Evolutionary conservation across 2,329 filamentous ascomycete genomes (phyloP), one percentile per base, ranked within the genome.

Genomic region (Sarocladium oryzae): DNA sequence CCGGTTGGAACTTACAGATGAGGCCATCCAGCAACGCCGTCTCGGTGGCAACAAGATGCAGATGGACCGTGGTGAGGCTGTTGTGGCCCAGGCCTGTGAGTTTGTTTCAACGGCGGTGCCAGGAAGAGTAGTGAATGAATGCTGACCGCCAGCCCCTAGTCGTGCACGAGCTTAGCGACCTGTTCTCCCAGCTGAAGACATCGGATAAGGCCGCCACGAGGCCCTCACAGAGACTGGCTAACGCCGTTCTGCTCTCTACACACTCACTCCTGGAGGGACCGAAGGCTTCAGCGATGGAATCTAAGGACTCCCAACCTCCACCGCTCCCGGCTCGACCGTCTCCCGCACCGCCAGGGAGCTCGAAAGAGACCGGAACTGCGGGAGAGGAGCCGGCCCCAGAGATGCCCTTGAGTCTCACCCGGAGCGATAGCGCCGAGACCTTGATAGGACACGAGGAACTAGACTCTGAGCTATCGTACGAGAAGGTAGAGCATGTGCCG

Each of bases 171-270:
- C 75, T 96, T 36, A 77, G 78, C 23, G 72, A 69, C 3, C 71
- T 96, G 0, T 96, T 95, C 61, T 66, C 77, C 9, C 77, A 82
- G 53, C 82, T 96, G 62, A 83, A 86, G 53, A 77, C 74, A 1
- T 83, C 85, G 1, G 70, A 79, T 4, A 72, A 76, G 36, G 69
- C 75, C 10, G 84, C 78, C 15, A 82, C 91, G 26, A 81, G 77
- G 38, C 90, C 90, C 2, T 83, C 84, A 3, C 84, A 86, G 58
- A 82, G 89, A 56, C 76, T 96, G 30, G 90, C 90, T 23, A 85
- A 89, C 48, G 79, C 91, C 35, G 90, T 90, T 1, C 74, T 96
- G 20, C 80, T 88, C 2, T 74, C 74, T 2, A 75, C 72, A 0
- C 66, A 67, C 37, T 67, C 66, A 2, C 59, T 70, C 4, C 60